Evolutionary conservation across 345 rosid genomes (phyloP), one percentile per base, ranked within the genome.

Genomic region (Gossypium arboreum): DNA sequence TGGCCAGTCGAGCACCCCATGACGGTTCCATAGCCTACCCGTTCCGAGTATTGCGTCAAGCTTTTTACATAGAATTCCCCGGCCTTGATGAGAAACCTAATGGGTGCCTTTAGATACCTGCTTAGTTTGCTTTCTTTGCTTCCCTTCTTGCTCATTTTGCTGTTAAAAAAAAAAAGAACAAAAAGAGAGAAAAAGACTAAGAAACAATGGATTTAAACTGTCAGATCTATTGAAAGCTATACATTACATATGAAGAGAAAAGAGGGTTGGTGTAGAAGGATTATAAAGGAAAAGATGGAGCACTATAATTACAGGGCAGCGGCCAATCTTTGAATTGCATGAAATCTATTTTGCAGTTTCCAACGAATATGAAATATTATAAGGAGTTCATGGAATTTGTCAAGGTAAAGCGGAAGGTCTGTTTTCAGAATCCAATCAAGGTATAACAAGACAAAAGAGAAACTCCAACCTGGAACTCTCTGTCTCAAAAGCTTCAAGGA

Each of bases 21-120:
- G 78, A n/a, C 78, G 41, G 29, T 64, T 22, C 83, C 90, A 7
- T 70, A 62, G 3, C 73, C 75, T 34, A 79, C 16, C 67, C 77
- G 82, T 48, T 81, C 92, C 17, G 98, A 87, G 55, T 82, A 92
- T 63, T 85, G 87, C 1, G 83, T 73, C 83, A 89, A 77, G 86
- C 89, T 79, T n/a, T 79, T 86, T 44, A 92, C 75, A 82, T 88
- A 90, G 8, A 87, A 81, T 59, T 88, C 89, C 63, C 87, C 76
- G 61, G 90, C 89, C 81, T 74, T 85, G 64, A 67, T 41, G 74
- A 94, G 78, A 43, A 89, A 39, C 71, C 80, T 83, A 2, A 84
- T 8, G 0, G 94, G 86, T 52, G 85, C 82, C 78, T 85, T 87
- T 51, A 85, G 57, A 71, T 45, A 85, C 63, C 48, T 85, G 79